These are phyloP conservation scores for Penicillium sp. DNA, from an alignment of 2,329 filamentous ascomycete genomes.

Conservation along the genomic window DNA sequence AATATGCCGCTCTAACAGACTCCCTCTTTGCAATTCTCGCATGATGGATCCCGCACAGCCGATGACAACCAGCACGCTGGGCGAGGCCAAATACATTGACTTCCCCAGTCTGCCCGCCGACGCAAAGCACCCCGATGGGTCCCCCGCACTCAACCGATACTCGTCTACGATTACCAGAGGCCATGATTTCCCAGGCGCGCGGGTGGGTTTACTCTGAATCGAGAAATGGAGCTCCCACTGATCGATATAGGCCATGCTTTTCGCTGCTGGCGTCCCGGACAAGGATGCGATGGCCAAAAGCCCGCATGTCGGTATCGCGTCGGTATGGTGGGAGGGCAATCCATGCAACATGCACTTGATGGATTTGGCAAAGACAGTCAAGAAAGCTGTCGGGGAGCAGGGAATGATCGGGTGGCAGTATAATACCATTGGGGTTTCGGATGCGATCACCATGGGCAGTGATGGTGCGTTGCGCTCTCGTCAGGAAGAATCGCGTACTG, in stretches of 20 bases:
- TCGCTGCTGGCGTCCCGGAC: constrained; percentile 81
- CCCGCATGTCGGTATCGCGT: constrained; percentile 84
- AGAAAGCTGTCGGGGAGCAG: constrained; percentile 70
- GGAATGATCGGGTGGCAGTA: constrained; percentile 94
- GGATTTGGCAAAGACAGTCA: constrained; percentile 81
- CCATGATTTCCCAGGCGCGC: constrained; percentile 87
- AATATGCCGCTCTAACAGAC: too few relatives aligned
- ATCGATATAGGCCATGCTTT: constrained; percentile 72
- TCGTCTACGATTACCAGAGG: constrained; percentile 73
- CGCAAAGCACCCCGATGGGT: constrained; percentile 50
- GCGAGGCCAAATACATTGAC: constrained; percentile 50
- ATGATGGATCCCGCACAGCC: constrained; percentile 23
- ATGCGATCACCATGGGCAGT: constrained; percentile 91
- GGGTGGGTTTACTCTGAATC: constrained; percentile 49
- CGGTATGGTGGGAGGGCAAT: constrained; percentile 97
- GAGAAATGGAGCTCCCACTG: constrained; percentile 4
- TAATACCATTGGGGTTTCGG: constrained; percentile 82
- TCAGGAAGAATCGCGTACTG: too few relatives aligned
- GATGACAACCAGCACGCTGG: constrained; percentile 26
- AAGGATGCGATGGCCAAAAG: constrained; percentile 80
- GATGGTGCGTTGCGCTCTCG: constrained; percentile 55
- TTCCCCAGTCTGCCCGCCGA: constrained; percentile 52
- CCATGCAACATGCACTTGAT: constrained; percentile 79
- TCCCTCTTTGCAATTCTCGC: background rate
- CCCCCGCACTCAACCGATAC: constrained; percentile 72